Evolutionary conservation across 495 filamentous ascomycete genomes (phyloP), one percentile per base, ranked within the genome.

Genomic region (Thermochaetoides thermophila): DNA sequence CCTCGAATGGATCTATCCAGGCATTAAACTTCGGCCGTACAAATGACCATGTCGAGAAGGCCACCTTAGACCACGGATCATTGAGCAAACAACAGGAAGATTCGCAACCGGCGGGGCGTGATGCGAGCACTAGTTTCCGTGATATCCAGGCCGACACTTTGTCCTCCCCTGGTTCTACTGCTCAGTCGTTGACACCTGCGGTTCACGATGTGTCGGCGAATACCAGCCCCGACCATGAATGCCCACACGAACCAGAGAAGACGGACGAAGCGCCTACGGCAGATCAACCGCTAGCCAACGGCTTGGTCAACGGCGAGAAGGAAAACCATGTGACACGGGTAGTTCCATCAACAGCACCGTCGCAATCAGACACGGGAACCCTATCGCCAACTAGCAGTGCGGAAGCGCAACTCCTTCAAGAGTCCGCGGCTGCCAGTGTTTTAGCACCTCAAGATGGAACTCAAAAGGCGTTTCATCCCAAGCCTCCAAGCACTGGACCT

Each of bases 141-240:
- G 48, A 15, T 45, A 39, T n/a, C 35, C 49, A n/a, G n/a, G n/a
- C n/a, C 21, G 55, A 68, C 45, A 34, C 53, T 33, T 23, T 59
- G 29, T 58, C 57, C 11, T 63, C 63, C 8, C 59, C 68, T 12
- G 53, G 50, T 1, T 63, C 68, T 6, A 67, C 60, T 4, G 45
- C 56, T 19, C 53, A 55, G 34, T 59, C 56, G 20, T 49, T 51
- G 3, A 62, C 59, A 3, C 58, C 59, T 3, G 49, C 39, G 1
- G 37, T 56, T 2, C 57, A 63, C 55, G 52, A 63, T 26, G 49
- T 45, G 0, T 60, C 68, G 1, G 57, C 65, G 1, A 63, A 68
- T 38, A 69, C 70, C 2, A 69, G 65, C 37, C 64, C 70, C 1
- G 67, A 71, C 40, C 61, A 62, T 29, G 69, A 72, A 24, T 54